Evolutionary conservation across 805 yeast genomes (phyloP), one percentile per base, ranked within the genome.

Genomic region (Candida montana): DNA sequence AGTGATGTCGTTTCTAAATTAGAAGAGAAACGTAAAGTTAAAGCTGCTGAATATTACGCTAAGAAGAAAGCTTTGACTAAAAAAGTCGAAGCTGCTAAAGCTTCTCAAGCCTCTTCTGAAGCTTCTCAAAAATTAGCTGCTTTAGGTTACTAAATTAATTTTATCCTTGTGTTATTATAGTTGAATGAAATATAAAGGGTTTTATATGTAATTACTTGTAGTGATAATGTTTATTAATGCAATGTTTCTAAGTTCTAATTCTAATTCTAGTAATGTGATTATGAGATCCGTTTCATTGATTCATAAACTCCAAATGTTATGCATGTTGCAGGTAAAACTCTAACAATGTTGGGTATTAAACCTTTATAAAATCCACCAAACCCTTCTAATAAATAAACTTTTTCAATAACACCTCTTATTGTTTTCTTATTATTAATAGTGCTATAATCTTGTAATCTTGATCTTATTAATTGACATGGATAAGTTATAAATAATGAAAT

Each of bases 1-100:
- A 95, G 90, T 77, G 89, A 93, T 55, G 83, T 93, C 68, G 99
- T 93, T 63, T 87, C 88, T 68, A 81, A 90, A 70, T 86, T 93
- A 70, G 99, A 93, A 81, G 97, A 89, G 75, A 91, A 95, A 90
- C 86, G 99, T 79, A 90, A 87, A 84, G 95, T 90, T 71, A 89
- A 84, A 81, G 82, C 96, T 64, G 95, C 95, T 68, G 99, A 95
- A 75, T 93, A 87, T 87, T 88, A 89, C 83, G 95, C 95, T 65
- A 89, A 88, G 85, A 93, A 91, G 96, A 80, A 76, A 71, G 95
- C 98, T 72, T 85, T 87, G 67, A 75, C 83, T 72, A 87, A 87
- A 85, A 91, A 91, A 83, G 75, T 85, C 62, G 74, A 76, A 58
- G 80, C 90, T 67, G 97, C 96, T 66, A 74, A 77, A 69, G 82